A percentile compares a stretch with the other conserved stretches of the same genome.
Conservation (phyloP, 306 rosid genomes). For the Rosa chinensis region DNA sequence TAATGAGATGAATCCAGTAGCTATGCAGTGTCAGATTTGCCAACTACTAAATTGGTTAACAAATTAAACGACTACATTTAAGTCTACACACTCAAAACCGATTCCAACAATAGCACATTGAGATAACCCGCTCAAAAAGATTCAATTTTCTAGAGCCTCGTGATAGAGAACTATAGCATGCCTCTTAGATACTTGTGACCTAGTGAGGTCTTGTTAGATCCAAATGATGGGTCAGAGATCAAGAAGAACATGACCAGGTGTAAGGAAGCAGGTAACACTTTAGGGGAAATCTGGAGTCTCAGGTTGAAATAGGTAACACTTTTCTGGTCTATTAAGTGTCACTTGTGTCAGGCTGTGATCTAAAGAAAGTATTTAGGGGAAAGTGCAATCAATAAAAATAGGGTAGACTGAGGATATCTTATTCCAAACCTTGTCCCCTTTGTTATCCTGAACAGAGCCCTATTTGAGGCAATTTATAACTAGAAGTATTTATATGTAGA, state of each 20-base stretch:
- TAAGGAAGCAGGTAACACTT: neutral
- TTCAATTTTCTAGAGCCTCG: neutral
- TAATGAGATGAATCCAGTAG: conserved; percentile 18
- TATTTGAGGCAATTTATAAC: neutral
- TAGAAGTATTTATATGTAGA: neutral
- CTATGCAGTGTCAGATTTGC: conserved; percentile 14
- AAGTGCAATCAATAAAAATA: neutral
- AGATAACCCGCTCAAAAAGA: neutral
- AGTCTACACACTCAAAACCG: neutral
- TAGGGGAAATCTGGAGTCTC: neutral
- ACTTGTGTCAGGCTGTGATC: neutral
- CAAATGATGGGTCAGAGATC: neutral
- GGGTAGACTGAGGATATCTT: neutral
- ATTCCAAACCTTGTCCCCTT: neutral
- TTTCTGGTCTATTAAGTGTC: neutral
- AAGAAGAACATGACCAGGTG: neutral
- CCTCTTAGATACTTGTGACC: neutral
- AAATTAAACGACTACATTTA: neutral
- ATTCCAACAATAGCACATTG: neutral
- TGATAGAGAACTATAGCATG: neutral
- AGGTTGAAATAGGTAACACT: neutral
- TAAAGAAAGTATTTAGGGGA: neutral
- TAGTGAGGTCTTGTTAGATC: neutral
- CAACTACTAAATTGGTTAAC: neutral
- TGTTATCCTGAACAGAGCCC: neutral